Evolutionary conservation across 2,329 filamentous ascomycete genomes (phyloP).

Genomic region (Cadophora sp.): DNA sequence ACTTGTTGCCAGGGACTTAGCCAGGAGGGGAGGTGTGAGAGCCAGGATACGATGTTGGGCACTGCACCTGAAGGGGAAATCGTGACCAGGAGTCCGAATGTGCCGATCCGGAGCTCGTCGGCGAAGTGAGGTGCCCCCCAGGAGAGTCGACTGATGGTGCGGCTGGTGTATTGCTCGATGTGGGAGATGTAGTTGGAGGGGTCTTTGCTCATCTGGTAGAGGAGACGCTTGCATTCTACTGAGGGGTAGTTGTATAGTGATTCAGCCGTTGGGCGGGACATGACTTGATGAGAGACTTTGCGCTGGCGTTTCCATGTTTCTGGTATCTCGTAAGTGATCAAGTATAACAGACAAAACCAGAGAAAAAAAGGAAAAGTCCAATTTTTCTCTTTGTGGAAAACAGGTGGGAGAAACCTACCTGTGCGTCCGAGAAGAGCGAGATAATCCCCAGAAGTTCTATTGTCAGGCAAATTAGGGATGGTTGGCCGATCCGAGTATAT

Average conservation of each 20-base stretch:
- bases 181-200: constrained; percentile 53
- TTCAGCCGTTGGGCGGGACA: constrained; percentile 48
- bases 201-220: constrained; percentile 51
- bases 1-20: constrained; percentile 55
- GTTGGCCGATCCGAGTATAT: constrained; percentile 57
- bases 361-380: not conserved
- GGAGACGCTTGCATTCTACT: constrained; percentile 48
- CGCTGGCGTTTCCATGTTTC: constrained; percentile 58
- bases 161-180: constrained; percentile 55
- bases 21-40: constrained; percentile 50
- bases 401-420: constrained; percentile 41
- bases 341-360: not conserved
- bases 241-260: constrained; percentile 52
- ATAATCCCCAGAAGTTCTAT: constrained; percentile 55
- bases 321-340: constrained; percentile 33
- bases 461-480: constrained; percentile 56
- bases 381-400: not conserved
- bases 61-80: constrained; percentile 55
- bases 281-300: constrained; percentile 53
- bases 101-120: constrained; percentile 51
- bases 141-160: constrained; percentile 53
- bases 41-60: constrained; percentile 54
- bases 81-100: constrained; percentile 53
- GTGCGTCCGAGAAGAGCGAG: constrained; percentile 54
- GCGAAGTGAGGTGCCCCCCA: constrained; percentile 54